Base-by-base conservation (phyloP, 2,329 filamentous ascomycete species). In the Colletotrichum abscissum region DNA sequence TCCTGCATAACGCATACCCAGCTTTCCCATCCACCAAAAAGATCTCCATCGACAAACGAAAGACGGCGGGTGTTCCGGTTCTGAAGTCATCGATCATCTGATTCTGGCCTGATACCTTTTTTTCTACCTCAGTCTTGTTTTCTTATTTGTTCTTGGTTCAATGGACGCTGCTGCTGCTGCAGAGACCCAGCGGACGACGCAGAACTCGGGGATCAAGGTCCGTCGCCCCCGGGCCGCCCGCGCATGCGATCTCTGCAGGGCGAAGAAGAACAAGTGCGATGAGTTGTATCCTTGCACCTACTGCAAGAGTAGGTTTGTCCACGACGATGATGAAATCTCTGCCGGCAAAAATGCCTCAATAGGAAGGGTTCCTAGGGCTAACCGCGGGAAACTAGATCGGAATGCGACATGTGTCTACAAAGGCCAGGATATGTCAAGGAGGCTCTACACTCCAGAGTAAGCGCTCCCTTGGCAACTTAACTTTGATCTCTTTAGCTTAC, bases 251-350 rank as follows among this genome's bases (percentile, higher is more conserved):
- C 69, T 72, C 35, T 72, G 69, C 57, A 46, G 69, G 35, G 64
- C 64, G 12, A 72, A 72, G 35, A 72, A 72, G 64, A 72, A 72
- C 69, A 72, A 72, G 52, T 72, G 69, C 69, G 69, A 72, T 33
- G 72, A 74, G 46, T 57, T 77, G 49, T 76, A 76, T 59, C 77
- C 76, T 30, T 86, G 85, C 75, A 80, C 80, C 11, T 83, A 85
- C 69, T 86, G 84, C 77, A 82, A 81, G 75, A 84, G 84, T 86
- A 76, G 73, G 82, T 60, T 35, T 38, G 14, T 38, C 35, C 35
- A 38, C 6, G 12, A 26, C 38, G 35, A 28, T 46, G 8, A 62
- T 38, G 42, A 46, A 9, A 19, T 46, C 7, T 30, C n/a, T 22
- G 8, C 11, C 22, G 35, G 26, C 22, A 26, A 28, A 9, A 42